Evolutionary conservation across 2,329 filamentous ascomycete genomes (phyloP).

Genomic region (Ascomycota sp.): DNA sequence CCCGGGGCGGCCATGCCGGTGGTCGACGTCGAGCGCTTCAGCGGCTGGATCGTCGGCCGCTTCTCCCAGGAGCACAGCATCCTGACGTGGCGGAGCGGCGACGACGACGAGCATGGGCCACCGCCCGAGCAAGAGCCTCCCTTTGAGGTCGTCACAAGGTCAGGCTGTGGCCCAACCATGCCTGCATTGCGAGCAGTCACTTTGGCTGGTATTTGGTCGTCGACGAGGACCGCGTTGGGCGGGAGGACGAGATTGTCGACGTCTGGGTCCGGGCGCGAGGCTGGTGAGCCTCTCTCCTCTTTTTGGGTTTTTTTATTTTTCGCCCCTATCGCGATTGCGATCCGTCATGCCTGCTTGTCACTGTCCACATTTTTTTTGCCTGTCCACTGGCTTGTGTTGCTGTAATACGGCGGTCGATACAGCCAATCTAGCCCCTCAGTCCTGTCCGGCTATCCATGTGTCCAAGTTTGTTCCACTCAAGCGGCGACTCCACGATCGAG

Average conservation of each 20-base stretch:
- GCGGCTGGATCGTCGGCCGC: conserved; percentile 46
- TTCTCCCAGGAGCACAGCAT: conserved; percentile 68
- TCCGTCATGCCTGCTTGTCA: too few relatives aligned
- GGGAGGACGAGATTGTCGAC: conserved; percentile 46
- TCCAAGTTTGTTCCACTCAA: too few relatives aligned
- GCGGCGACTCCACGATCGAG: too few relatives aligned
- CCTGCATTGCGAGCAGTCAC: conserved; percentile 53
- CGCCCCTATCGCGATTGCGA: too few relatives aligned
- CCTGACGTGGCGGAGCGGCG: conserved; percentile 29
- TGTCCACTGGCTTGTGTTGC: too few relatives aligned
- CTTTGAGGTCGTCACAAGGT: conserved; percentile 48
- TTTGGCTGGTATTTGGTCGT: conserved; percentile 58
- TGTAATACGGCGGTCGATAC: too few relatives aligned
- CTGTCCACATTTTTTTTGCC: too few relatives aligned
- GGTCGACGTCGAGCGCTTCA: conserved; percentile 14
- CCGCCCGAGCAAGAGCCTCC: conserved; percentile 3
- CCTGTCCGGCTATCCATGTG: too few relatives aligned
- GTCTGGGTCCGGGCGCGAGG: conserved; percentile 32
- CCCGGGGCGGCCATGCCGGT: conserved; percentile 11
- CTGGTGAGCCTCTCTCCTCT: too few relatives aligned
- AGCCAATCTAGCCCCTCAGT: too few relatives aligned
- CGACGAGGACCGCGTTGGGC: conserved; percentile 34
- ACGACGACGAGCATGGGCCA: conserved; percentile 11
- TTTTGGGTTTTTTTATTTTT: too few relatives aligned
- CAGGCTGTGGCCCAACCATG: conserved; percentile 61